phyloP scores from a whole-genome alignment of 176 grass and related monocot species.

The Luzula sylvatica region DNA sequence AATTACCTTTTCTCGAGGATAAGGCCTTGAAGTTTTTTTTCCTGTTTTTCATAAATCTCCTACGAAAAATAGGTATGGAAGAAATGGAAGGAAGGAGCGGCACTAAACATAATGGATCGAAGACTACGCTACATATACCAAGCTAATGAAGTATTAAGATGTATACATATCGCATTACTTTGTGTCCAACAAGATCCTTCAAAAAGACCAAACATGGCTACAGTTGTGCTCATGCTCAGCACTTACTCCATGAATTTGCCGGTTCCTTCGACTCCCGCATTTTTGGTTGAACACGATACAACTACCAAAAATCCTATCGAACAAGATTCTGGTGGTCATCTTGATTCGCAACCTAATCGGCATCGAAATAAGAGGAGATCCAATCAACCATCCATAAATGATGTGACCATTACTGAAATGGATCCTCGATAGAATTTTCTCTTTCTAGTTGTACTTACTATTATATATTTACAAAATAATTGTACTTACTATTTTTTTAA shows the following conservation, averaged over 20 bases:
- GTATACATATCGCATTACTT: slow-evolving; percentile 14
- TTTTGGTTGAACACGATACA: not conserved
- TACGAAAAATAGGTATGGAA: slow-evolving; percentile 14
- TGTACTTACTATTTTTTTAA: slow-evolving; percentile 1
- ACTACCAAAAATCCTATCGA: not conserved
- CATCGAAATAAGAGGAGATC: not conserved
- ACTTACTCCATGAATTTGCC: slow-evolving; percentile 1
- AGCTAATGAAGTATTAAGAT: slow-evolving; percentile 13
- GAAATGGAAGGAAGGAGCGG: slow-evolving; percentile 4
- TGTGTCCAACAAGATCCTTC: slow-evolving; percentile 20
- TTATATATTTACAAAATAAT: too few species aligned
- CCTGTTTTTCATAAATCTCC: not conserved
- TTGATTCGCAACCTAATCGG: too few species aligned
- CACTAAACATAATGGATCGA: slow-evolving; percentile 9
- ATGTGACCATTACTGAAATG: slow-evolving; percentile 19
- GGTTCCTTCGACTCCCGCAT: slow-evolving; percentile 17
- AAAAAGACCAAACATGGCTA: slow-evolving; percentile 15
- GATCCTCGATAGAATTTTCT: slow-evolving; percentile 27
- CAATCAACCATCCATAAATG: slow-evolving; percentile 1
- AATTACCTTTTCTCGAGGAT: not conserved
- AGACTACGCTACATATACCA: not conserved
- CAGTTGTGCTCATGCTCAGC: slow-evolving; percentile 21
- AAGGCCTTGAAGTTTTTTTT: not conserved
- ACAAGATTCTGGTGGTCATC: not conserved
- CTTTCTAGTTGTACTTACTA: too few species aligned